Conservation (phyloP, 2,329 filamentous ascomycete genomes). For the Nemania diffusa region DNA sequence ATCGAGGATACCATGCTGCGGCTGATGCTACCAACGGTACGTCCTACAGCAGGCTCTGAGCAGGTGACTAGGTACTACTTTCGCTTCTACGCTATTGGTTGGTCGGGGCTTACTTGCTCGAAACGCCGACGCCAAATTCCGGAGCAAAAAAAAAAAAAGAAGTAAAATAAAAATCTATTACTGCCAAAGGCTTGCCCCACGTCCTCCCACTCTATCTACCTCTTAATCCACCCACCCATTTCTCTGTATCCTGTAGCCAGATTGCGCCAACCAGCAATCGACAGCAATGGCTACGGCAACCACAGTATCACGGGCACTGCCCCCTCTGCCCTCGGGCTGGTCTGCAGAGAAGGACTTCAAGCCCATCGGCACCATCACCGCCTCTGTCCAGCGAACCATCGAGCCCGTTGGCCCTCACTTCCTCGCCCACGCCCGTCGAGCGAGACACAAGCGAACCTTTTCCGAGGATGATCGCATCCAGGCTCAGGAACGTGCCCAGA, state of each 20-base stretch:
- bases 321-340: slow-evolving; percentile 83
- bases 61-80: neutral
- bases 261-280: slow-evolving; percentile 22
- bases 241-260: neutral
- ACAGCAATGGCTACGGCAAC: slow-evolving; percentile 71
- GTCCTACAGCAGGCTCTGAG: neutral
- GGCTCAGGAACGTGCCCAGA: slow-evolving; percentile 94
- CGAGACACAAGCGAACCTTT: slow-evolving; percentile 96
- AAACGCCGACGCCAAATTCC: slow-evolving; percentile 12
- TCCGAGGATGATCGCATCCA: slow-evolving; percentile 98
- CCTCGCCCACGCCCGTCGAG: slow-evolving; percentile 94
- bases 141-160: slow-evolving; percentile 8
- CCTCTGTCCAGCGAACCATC: slow-evolving; percentile 84
- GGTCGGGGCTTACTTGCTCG: slow-evolving; percentile 13
- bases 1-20: neutral
- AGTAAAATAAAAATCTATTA: slow-evolving; percentile 7
- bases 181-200: slow-evolving; percentile 15
- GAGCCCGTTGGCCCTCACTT: slow-evolving; percentile 98
- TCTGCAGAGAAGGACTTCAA: slow-evolving; percentile 92
- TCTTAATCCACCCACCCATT: slow-evolving; percentile 4
- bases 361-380: slow-evolving; percentile 78
- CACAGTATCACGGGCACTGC: slow-evolving; percentile 73
- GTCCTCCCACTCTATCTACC: slow-evolving; percentile 3
- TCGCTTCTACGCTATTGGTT: neutral
- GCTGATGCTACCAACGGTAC: neutral